Percentiles rank a stretch among this genome's conserved stretches.
phyloP scores from a whole-genome alignment of 768 basidiomycete species.

The Termitomyces sp. region DNA sequence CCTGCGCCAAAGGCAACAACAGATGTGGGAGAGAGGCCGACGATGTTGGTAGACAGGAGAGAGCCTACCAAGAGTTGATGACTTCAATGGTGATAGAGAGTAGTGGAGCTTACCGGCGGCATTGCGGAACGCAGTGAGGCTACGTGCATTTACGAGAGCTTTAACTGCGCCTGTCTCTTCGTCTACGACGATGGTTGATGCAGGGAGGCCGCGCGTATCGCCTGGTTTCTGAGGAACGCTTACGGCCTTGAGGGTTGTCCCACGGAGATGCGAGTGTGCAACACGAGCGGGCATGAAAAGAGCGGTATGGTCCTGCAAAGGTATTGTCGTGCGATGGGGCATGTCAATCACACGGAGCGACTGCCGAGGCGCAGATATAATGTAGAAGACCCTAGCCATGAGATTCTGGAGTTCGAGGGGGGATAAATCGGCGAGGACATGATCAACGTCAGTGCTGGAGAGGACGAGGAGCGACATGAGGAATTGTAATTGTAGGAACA shows the following conservation, averaged over 20 bases:
- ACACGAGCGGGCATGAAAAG: slow-evolving; percentile 85
- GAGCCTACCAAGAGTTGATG: slow-evolving; percentile 41
- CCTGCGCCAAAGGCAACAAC: slow-evolving; percentile 72
- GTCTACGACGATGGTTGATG: slow-evolving; percentile 70
- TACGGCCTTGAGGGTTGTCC: slow-evolving; percentile 77
- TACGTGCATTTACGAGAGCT: slow-evolving; percentile 73
- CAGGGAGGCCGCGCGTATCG: slow-evolving; percentile 43
- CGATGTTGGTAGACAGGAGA: slow-evolving; percentile 54
- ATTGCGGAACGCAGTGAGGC: slow-evolving; percentile 75
- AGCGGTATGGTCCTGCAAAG: slow-evolving; percentile 47
- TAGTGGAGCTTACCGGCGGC: slow-evolving; percentile 53
- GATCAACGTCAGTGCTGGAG: slow-evolving; percentile 51
- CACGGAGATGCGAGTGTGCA: slow-evolving; percentile 19
- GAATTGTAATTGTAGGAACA: background rate
- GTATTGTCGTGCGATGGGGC: slow-evolving; percentile 59
- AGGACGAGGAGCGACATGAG: slow-evolving; percentile 54
- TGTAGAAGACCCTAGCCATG: slow-evolving; percentile 55
- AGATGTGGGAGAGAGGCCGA: slow-evolving; percentile 35
- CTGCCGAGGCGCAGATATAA: slow-evolving; percentile 28
- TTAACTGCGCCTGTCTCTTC: slow-evolving; percentile 62
- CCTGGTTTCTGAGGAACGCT: slow-evolving; percentile 50
- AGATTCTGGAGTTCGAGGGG: slow-evolving; percentile 42
- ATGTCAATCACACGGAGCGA: slow-evolving; percentile 21
- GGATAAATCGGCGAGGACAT: slow-evolving; percentile 37
- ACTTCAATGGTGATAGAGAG: background rate